A percentile compares a stretch with the other conserved stretches of the same genome.
phyloP scores from a whole-genome alignment of 2,329 filamentous ascomycete species.

The Penicillium sp. region DNA sequence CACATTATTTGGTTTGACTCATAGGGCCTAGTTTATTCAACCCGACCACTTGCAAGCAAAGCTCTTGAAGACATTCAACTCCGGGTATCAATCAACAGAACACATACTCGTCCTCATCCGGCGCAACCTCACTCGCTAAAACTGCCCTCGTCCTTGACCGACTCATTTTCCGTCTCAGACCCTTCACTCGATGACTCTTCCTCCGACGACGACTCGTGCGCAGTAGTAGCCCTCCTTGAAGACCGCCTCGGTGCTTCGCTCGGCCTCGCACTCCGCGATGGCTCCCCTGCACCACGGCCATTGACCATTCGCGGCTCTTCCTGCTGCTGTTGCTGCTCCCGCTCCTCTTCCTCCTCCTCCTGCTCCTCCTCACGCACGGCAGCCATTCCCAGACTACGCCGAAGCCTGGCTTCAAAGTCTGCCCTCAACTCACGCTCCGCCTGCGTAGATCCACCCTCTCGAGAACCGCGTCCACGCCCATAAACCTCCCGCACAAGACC shows the following conservation, averaged over 20 bases:
- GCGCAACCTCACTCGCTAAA: slow-evolving; percentile 1
- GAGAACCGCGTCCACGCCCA: slow-evolving; percentile 31
- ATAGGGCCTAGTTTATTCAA: too few species aligned
- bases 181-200: slow-evolving; percentile 4
- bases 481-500: slow-evolving; percentile 65
- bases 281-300: background rate
- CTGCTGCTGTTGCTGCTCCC: background rate
- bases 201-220: slow-evolving; percentile 11
- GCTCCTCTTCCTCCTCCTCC: slow-evolving; percentile 8
- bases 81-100: slow-evolving; percentile 6
- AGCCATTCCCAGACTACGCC: slow-evolving; percentile 62
- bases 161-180: background rate
- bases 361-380: slow-evolving; percentile 1
- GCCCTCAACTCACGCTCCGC: slow-evolving; percentile 14
- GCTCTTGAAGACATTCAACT: too few species aligned
- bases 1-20: too few species aligned
- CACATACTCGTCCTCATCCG: background rate
- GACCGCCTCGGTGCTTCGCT: slow-evolving; percentile 12
- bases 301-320: background rate
- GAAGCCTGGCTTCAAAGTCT: slow-evolving; percentile 63
- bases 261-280: background rate
- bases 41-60: too few species aligned
- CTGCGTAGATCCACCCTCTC: slow-evolving; percentile 12
- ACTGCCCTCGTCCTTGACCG: slow-evolving; percentile 1
- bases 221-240: slow-evolving; percentile 13